Evolutionary conservation across 805 yeast species (phyloP).

Genomic region (Ogataea saltuana): DNA sequence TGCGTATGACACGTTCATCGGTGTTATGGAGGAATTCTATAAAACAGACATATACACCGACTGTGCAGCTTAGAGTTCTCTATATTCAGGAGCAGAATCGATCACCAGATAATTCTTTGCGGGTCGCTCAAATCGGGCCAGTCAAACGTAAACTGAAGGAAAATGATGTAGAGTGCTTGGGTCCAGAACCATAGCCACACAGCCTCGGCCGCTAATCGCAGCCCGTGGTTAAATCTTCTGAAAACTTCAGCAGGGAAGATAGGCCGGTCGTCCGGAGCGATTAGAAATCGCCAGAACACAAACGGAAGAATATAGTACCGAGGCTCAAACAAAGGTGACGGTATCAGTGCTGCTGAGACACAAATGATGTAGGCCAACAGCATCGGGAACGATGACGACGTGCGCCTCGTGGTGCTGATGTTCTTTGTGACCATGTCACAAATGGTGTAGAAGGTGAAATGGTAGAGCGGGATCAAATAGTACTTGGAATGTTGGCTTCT

Average conservation of each 20-base stretch:
- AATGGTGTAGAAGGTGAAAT: constrained; percentile 44
- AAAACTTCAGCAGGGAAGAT: constrained; percentile 21
- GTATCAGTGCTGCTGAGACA: constrained; percentile 62
- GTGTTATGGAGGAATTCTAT: constrained; percentile 30
- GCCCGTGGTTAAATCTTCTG: constrained; percentile 26
- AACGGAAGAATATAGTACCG: constrained; percentile 87
- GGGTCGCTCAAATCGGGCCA: constrained; percentile 65
- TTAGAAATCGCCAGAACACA: constrained; percentile 67
- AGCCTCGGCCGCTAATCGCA: constrained; percentile 54
- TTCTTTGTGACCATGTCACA: constrained; percentile 22
- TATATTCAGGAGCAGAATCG: background rate
- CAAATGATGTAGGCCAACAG: constrained; percentile 54
- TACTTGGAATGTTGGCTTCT: constrained; percentile 47
- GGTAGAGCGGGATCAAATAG: constrained; percentile 67
- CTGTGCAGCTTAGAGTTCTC: background rate
- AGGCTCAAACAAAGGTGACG: constrained; percentile 93
- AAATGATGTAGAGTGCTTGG: constrained; percentile 51
- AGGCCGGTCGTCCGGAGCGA: constrained; percentile 41
- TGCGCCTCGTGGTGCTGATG: constrained; percentile 9
- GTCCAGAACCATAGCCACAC: constrained; percentile 63
- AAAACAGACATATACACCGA: background rate
- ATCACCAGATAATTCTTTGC: constrained; percentile 89
- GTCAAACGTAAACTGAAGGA: constrained; percentile 58
- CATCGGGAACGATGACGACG: constrained; percentile 37
- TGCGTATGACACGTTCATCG: constrained; percentile 44